Percentiles rank a stretch among this genome's conserved stretches.
phyloP scores from a whole-genome alignment of 2,329 filamentous ascomycete genomes.

The Aspergillus pseudotamarii region DNA sequence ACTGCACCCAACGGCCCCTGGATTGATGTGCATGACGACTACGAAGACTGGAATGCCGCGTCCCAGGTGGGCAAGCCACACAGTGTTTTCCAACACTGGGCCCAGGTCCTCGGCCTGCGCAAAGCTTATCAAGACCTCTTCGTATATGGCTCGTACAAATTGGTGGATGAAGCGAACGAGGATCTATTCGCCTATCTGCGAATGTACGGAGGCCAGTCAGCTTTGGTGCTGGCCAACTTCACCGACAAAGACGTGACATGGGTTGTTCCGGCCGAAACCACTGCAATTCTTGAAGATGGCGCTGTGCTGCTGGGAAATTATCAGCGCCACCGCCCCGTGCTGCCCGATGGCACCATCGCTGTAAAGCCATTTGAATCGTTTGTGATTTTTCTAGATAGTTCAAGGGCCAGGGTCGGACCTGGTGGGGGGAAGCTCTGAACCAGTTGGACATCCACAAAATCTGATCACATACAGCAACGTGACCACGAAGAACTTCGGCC shows the following conservation, averaged over 20 bases:
- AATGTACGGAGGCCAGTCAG: neutral
- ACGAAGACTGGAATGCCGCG: constrained; percentile 62
- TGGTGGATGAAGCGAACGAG: neutral
- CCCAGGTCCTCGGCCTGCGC: neutral
- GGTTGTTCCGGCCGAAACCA: neutral
- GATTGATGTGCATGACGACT: constrained; percentile 70
- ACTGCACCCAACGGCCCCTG: constrained; percentile 57
- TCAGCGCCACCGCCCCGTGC: neutral
- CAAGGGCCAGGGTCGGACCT: neutral
- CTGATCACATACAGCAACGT: neutral
- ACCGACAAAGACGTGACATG: neutral
- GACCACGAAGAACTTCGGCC: neutral
- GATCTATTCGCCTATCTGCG: neutral
- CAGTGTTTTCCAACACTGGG: neutral
- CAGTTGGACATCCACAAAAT: neutral
- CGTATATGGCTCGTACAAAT: neutral
- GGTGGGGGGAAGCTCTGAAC: neutral
- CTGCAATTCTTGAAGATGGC: neutral
- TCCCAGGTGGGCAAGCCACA: neutral
- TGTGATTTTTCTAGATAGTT: neutral
- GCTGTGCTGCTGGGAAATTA: neutral
- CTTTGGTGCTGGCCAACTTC: neutral
- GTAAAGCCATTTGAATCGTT: neutral
- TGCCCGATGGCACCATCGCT: neutral
- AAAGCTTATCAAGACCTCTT: neutral